A percentile compares a stretch with the other conserved stretches of the same genome.
Conservation (phyloP, 306 rosid genomes). For the Lathyrus oleraceus region DNA sequence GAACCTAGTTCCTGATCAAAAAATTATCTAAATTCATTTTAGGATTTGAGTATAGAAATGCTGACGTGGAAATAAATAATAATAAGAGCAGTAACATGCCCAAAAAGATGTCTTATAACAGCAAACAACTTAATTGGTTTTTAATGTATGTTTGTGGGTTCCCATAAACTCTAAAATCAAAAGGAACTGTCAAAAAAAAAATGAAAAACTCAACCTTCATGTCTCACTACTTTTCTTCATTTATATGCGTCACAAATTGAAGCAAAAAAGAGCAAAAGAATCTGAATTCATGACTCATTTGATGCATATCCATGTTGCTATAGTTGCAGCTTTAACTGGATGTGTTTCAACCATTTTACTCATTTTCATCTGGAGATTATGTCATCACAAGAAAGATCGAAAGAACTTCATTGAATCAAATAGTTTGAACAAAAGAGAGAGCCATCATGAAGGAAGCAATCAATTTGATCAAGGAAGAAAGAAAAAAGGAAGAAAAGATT, state of each 20-base stretch:
- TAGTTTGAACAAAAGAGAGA: slow-evolving; percentile 33
- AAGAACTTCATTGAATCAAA: slow-evolving; percentile 39
- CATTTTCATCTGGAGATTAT: slow-evolving; percentile 38
- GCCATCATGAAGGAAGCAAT: not conserved
- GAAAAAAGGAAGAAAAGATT: slow-evolving; percentile 46
- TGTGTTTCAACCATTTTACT: slow-evolving; percentile 41
- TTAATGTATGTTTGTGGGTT: slow-evolving; percentile 39
- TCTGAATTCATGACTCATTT: slow-evolving; percentile 46
- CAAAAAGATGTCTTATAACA: slow-evolving; percentile 23
- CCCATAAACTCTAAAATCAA: slow-evolving; percentile 27
- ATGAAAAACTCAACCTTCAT: slow-evolving; percentile 24
- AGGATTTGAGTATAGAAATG: not conserved
- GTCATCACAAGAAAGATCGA: slow-evolving; percentile 33
- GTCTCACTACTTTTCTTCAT: slow-evolving; percentile 26
- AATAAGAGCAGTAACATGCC: slow-evolving; percentile 2
- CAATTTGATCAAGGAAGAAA: slow-evolving; percentile 41
- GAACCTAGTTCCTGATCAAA: no score
- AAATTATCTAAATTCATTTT: not conserved
- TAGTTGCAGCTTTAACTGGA: slow-evolving; percentile 44
- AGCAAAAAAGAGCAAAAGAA: slow-evolving; percentile 7
- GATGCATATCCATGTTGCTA: slow-evolving; percentile 39
- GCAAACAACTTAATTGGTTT: slow-evolving; percentile 35
- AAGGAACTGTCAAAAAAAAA: slow-evolving; percentile 27
- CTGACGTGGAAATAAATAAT: not conserved
- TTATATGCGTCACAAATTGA: slow-evolving; percentile 24